Conservation (phyloP, 2,329 filamentous ascomycete species). For the Tolypocladium guangdongense region DNA sequence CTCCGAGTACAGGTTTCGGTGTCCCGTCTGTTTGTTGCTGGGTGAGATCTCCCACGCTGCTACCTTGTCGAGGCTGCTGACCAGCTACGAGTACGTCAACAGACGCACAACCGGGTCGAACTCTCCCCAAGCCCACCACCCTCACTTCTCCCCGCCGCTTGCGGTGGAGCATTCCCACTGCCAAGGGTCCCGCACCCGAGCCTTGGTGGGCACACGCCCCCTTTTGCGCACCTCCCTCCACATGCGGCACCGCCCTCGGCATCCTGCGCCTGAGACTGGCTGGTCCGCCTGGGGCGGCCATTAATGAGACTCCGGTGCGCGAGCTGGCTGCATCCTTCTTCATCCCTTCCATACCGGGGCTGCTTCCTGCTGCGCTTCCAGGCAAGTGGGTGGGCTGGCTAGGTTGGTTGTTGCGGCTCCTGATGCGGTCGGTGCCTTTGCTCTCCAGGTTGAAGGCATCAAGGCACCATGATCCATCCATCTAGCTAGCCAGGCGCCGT, state of each 20-base stretch:
- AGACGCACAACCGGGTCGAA: background rate
- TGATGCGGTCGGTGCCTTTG: background rate
- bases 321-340: slow-evolving; percentile 14
- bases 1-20: too few species aligned
- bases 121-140: too few species aligned
- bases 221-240: background rate
- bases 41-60: background rate
- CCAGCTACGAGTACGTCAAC: background rate
- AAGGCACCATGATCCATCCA: too few species aligned
- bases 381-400: slow-evolving; percentile 10
- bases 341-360: slow-evolving; percentile 16
- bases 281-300: background rate
- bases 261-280: slow-evolving; percentile 3
- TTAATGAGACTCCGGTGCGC: slow-evolving; percentile 15
- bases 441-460: background rate
- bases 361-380: slow-evolving; percentile 8
- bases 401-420: background rate
- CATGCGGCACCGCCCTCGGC: slow-evolving; percentile 2
- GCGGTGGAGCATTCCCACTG: background rate
- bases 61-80: background rate
- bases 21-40: background rate
- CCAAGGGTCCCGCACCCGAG: background rate
- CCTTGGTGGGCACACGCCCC: background rate
- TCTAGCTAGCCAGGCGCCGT: background rate
- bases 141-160: background rate